Conservation (phyloP, 129 eudicot genomes). For the Logfia minima region DNA sequence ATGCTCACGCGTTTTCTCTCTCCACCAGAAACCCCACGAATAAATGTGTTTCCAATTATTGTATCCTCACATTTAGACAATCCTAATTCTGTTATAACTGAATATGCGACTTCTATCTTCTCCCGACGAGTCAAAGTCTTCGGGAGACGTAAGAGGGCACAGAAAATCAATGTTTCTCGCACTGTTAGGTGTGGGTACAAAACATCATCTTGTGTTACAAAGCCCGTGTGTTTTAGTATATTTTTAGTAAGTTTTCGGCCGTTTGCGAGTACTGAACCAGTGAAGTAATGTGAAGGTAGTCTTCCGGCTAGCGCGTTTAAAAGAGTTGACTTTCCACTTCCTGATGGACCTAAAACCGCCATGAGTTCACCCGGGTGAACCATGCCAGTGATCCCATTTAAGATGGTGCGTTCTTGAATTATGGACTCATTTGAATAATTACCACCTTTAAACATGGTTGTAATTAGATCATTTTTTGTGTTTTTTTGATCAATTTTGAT, state of each 20-base stretch:
- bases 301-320: constrained; percentile 80
- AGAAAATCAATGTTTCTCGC: constrained; percentile 73
- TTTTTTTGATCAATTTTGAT: constrained; percentile 41
- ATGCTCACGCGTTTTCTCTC: constrained; percentile 89
- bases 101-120: constrained; percentile 51
- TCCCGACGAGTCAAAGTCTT: constrained; percentile 40
- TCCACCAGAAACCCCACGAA: constrained; percentile 90
- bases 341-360: constrained; percentile 92
- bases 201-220: constrained; percentile 87
- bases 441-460: constrained; percentile 23
- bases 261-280: constrained; percentile 69
- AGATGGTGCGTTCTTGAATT: constrained; percentile 51
- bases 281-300: constrained; percentile 47
- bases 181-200: constrained; percentile 90
- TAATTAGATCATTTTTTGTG: constrained; percentile 23
- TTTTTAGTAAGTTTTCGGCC: constrained; percentile 48
- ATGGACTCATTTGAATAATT: constrained; percentile 6
- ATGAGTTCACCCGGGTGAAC: constrained; percentile 77
- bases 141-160: constrained; percentile 70
- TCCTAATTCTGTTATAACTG: constrained; percentile 66
- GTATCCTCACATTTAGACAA: constrained; percentile 69
- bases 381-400: constrained; percentile 72
- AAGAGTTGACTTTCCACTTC: constrained; percentile 93
- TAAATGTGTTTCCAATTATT: constrained; percentile 62
- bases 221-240: constrained; percentile 57